phyloP scores from a whole-genome alignment of 805 yeast species.

The Jamesozyma jinghongensis region DNA sequence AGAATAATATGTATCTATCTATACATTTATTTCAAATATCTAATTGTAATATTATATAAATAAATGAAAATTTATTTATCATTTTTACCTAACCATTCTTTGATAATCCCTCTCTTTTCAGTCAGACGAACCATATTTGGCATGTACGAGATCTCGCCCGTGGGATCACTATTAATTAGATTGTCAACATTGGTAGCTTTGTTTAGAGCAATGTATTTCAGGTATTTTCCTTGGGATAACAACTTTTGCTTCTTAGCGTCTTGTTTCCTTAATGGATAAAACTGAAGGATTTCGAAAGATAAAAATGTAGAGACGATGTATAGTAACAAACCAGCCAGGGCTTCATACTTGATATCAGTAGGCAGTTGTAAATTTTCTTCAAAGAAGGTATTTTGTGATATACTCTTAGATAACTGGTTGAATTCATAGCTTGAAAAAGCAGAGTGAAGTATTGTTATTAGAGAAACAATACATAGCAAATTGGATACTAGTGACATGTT shows the following conservation, averaged over 20 bases:
- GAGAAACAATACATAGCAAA: conserved; percentile 9
- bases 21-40: not conserved
- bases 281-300: conserved; percentile 20
- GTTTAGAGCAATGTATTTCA: conserved; percentile 23
- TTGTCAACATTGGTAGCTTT: conserved; percentile 26
- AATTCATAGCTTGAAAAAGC: conserved; percentile 30
- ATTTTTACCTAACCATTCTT: conserved; percentile 13
- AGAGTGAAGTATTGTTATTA: conserved; percentile 21
- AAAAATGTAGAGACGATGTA: conserved; percentile 19
- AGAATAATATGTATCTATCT: not conserved
- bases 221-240: conserved; percentile 16
- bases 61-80: no score
- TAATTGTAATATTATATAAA: not conserved
- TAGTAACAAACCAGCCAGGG: conserved; percentile 16
- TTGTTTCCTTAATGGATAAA: conserved; percentile 15
- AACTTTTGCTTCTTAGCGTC: conserved; percentile 8
- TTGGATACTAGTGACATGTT: conserved; percentile 14
- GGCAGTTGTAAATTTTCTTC: conserved; percentile 13
- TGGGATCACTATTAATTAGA: conserved; percentile 22
- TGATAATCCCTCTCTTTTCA: conserved; percentile 16
- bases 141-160: conserved; percentile 22
- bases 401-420: conserved; percentile 19
- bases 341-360: conserved; percentile 25
- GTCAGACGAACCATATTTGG: conserved; percentile 25
- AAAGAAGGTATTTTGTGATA: conserved; percentile 2